These are phyloP conservation scores for Agaricus subrufescens DNA, from an alignment of 768 basidiomycete genomes.

Conservation along the genomic window DNA sequence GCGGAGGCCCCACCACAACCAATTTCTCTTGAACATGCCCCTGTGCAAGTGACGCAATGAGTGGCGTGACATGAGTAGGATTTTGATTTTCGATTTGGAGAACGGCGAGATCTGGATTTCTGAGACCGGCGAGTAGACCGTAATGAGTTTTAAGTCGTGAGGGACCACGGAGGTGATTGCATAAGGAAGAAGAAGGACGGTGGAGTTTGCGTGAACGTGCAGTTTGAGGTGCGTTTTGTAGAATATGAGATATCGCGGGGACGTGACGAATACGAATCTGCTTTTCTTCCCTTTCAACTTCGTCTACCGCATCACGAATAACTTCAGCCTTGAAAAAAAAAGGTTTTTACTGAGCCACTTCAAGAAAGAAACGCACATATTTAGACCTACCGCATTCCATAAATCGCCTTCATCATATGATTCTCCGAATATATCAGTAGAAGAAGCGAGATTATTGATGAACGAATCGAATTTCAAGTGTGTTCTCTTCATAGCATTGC, in stretches of 20 bases:
- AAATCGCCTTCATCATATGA: constrained; percentile 29
- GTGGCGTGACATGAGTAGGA: constrained; percentile 59
- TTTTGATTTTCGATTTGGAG: constrained; percentile 50
- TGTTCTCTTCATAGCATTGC: constrained; percentile 26
- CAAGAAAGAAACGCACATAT: neutral
- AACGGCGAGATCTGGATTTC: constrained; percentile 53
- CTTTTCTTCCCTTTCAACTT: constrained; percentile 5
- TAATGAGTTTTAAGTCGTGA: neutral
- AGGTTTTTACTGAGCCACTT: constrained; percentile 7
- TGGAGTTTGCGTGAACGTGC: neutral
- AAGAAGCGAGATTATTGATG: constrained; percentile 22
- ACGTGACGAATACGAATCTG: neutral
- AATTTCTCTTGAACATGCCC: constrained; percentile 53
- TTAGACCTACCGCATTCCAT: constrained; percentile 21
- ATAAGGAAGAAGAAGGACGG: neutral
- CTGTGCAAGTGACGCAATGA: constrained; percentile 45
- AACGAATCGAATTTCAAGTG: constrained; percentile 30
- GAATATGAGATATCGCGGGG: neutral
- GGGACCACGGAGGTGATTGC: constrained; percentile 12
- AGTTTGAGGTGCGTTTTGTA: neutral
- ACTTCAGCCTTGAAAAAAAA: constrained; percentile 19
- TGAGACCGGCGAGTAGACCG: constrained; percentile 17
- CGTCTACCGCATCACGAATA: constrained; percentile 25
- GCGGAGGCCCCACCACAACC: constrained; percentile 46
- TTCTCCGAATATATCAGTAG: constrained; percentile 30